Base-by-base conservation (phyloP, 1,284 basidiomycete species). In the Ceratorhiza oryzae-sativae region DNA sequence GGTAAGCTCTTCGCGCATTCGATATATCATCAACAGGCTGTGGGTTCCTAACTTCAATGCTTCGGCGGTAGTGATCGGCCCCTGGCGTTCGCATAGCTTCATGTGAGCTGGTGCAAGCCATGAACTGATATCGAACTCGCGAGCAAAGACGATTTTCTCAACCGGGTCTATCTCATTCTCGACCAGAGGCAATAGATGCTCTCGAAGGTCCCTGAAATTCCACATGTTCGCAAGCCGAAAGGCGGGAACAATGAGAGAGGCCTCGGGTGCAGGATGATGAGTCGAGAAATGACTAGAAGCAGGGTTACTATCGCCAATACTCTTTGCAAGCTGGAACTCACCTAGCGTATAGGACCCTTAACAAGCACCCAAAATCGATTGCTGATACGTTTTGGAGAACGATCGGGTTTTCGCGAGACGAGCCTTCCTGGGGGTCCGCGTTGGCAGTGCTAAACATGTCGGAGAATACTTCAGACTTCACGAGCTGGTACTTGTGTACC, bases 401-500 rank as follows among this genome's bases (percentile, higher is more conserved):
- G 20, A 59, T 41, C n/a, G 56, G 36, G 6, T 42, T 59, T 2
- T 59, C 56, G 10, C n/a, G 36, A 23, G 56, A 59, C 9, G 36
- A 41, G 20, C 56, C 56, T 27, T 59, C 56, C 8, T 13, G n/a
- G 20, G 13, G 2, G 20, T 39, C 36, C 20, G 18, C 36, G 20
- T 48, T 12, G 5, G 63, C 23, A 8, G 53, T 45, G 23, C 20
- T 56, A 34, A 68, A 68, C 63, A 68, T 68, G 27, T 56, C 63
- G 18, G 49, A 41, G 32, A 68, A 68, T 1, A 49, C 53, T 15
- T 55, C 51, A 3, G 63, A 68, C 39, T 68, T 56, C 32, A 68
- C 6, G 12, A 68, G 63, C 25, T 56, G 63, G 20, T 68, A 53
- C 41, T 56, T 76, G 56, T 79, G 78, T 0, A 81, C 76, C 8